Evolutionary conservation across 179 eudicot genomes (phyloP).

Genomic region (Drosera spatulata): DNA sequence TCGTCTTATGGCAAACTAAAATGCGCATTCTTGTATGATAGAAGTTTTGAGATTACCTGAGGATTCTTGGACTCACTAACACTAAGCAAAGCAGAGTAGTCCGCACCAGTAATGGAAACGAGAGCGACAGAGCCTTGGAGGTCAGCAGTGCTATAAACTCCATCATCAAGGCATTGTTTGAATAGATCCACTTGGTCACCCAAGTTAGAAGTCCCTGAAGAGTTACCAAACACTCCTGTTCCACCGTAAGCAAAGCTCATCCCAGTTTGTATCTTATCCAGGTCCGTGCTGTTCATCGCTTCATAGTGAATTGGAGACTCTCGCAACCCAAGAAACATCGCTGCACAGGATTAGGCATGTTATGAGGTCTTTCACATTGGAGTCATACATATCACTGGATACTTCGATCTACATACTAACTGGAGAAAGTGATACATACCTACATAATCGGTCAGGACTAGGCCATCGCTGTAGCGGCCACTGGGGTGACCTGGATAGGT

Average conservation of each 20-base stretch:
- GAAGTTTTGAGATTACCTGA: too few relatives aligned
- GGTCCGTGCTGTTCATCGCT: background rate
- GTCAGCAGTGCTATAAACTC: slow-evolving; percentile 25
- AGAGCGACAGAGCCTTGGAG: slow-evolving; percentile 47
- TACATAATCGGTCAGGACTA: background rate
- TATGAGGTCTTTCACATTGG: too few relatives aligned
- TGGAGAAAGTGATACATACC: background rate
- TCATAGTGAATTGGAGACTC: background rate
- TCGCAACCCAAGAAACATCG: background rate
- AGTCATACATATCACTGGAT: too few relatives aligned
- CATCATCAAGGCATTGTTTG: background rate
- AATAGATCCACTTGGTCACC: background rate
- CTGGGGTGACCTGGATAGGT: background rate
- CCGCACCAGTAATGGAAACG: slow-evolving; percentile 62
- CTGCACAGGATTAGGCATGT: background rate
- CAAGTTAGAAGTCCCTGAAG: background rate
- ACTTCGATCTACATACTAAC: too few relatives aligned
- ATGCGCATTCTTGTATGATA: too few relatives aligned
- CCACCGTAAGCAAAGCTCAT: background rate
- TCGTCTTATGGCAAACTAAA: too few relatives aligned
- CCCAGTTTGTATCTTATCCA: background rate
- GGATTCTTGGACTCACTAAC: slow-evolving; percentile 27
- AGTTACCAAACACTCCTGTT: background rate
- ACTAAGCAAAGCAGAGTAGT: slow-evolving; percentile 39
- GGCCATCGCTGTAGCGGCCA: background rate